These are phyloP conservation scores for Hypoxylon rubiginosum DNA, from an alignment of 2,329 filamentous ascomycete species.

Conservation along the genomic window DNA sequence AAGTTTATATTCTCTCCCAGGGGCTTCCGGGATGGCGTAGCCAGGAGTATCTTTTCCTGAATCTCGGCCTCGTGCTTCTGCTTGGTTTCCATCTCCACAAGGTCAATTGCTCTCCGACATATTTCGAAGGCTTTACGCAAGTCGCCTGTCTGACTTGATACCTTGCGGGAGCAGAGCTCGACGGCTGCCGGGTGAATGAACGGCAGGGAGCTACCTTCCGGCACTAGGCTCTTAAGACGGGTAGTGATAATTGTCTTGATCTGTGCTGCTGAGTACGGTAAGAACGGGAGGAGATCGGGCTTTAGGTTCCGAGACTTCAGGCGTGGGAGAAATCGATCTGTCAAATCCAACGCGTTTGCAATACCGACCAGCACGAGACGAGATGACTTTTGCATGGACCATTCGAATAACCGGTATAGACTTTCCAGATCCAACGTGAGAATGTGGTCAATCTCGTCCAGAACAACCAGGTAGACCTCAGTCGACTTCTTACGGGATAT, in stretches of 20 bases:
- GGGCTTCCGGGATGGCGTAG: conserved; percentile 80
- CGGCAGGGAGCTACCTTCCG: conserved; percentile 73
- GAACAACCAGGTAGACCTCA: conserved; percentile 81
- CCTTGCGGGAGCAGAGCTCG: conserved; percentile 93
- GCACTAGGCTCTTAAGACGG: conserved; percentile 81
- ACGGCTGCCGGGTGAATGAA: conserved; percentile 96
- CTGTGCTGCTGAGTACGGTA: conserved; percentile 90
- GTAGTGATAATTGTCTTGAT: conserved; percentile 89
- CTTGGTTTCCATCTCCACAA: conserved; percentile 87
- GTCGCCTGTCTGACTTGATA: conserved; percentile 93
- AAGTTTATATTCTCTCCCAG: conserved; percentile 86
- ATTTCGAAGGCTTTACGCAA: conserved; percentile 96
- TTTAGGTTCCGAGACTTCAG: conserved; percentile 94
- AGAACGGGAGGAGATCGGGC: conserved; percentile 88
- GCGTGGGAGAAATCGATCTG: conserved; percentile 92
- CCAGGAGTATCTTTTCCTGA: conserved; percentile 68
- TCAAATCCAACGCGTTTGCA: conserved; percentile 95
- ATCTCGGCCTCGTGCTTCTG: conserved; percentile 76
- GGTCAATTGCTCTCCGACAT: conserved; percentile 87
- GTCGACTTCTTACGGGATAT: conserved; percentile 69
- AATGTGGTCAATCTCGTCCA: conserved; percentile 97
- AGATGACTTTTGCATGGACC: conserved; percentile 87
- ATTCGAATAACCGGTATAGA: conserved; percentile 95
- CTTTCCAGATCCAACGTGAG: conserved; percentile 89
- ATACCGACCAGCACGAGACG: conserved; percentile 89